Base-by-base conservation (phyloP, 495 filamentous ascomycete genomes). In the Arthonia radiata region DNA sequence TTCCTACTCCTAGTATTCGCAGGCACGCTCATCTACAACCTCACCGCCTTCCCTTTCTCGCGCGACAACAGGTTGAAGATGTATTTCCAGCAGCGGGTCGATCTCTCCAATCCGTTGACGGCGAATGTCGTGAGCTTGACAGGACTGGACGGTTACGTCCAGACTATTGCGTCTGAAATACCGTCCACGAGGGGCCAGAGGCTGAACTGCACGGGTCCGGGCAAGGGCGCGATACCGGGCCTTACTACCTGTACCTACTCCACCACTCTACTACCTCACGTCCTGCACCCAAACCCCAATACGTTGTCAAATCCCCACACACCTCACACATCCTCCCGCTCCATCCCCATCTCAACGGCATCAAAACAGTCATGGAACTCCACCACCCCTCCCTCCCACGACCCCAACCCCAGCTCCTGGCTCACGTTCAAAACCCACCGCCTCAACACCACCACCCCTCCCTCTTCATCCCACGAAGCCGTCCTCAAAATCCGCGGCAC, bases 11-110 rank as follows among this genome's bases (percentile, higher is more conserved):
- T 71, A 5, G 51, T 93, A 16, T 75, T 80, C 32, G 33, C 64
- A 22, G 75, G 59, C 15, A 91, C 81, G 8, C 44, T 82, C 17
- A 64, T 83, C 38, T 94, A 89, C 54, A 91, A 86, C 42, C 63
- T 92, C 7, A 48, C 56, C 13, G 82, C 76, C 4, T 91, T 91
- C 47, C 86, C 86, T 1, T 94, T 93, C 52, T 79, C 78, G 1
- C 52, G 57, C 16, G 53, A 65, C 22, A 74, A 62, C 36, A 61
- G 81, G 25, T 60, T 92, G 37, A 94, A 94, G 40, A 48, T 81
- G 23, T 89, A 69, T 48, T 94, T 93, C 50, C 44, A 71, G 5
- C 82, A 97, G 39, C 61, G 62, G 4, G 55, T 92, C 26, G 65
- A 91, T 37, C 61, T 90, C 13, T 73, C 80, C 37, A 68, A 54